Evolutionary conservation across 805 yeast genomes (phyloP).

Genomic region (Grigorovia transvaalensis): DNA sequence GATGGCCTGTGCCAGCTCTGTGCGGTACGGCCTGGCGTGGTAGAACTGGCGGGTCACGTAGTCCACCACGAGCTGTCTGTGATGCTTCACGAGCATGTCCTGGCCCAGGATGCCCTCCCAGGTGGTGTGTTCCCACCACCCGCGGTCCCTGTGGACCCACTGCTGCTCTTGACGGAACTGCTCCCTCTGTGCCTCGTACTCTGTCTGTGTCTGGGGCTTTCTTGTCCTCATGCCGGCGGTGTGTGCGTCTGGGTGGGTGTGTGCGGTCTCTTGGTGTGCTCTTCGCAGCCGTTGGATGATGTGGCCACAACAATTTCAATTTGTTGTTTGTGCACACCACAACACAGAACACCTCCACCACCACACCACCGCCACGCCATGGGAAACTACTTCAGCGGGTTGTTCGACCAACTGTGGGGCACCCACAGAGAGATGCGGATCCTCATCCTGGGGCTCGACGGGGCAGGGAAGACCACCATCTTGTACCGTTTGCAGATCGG

Average conservation of each 20-base stretch:
- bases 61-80: conserved; percentile 44
- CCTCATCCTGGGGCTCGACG: conserved; percentile 83
- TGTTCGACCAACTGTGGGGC: conserved; percentile 84
- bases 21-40: conserved; percentile 36
- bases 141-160: conserved; percentile 31
- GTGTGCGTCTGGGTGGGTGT: neutral
- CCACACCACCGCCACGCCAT: no score
- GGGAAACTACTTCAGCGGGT: conserved; percentile 86
- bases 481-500: conserved; percentile 81
- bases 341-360: no score
- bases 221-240: conserved; percentile 32
- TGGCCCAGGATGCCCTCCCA: neutral
- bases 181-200: conserved; percentile 40
- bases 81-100: conserved; percentile 37
- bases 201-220: conserved; percentile 64
- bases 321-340: neutral
- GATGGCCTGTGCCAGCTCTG: conserved; percentile 30
- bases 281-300: neutral
- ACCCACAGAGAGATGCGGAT: conserved; percentile 82
- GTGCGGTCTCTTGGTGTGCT: no score
- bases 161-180: conserved; percentile 34
- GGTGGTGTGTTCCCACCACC: conserved; percentile 16
- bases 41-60: conserved; percentile 58
- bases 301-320: neutral
- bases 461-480: conserved; percentile 96